phyloP scores from a whole-genome alignment of 768 basidiomycete genomes.

The Leccinellum rugosiceps region DNA sequence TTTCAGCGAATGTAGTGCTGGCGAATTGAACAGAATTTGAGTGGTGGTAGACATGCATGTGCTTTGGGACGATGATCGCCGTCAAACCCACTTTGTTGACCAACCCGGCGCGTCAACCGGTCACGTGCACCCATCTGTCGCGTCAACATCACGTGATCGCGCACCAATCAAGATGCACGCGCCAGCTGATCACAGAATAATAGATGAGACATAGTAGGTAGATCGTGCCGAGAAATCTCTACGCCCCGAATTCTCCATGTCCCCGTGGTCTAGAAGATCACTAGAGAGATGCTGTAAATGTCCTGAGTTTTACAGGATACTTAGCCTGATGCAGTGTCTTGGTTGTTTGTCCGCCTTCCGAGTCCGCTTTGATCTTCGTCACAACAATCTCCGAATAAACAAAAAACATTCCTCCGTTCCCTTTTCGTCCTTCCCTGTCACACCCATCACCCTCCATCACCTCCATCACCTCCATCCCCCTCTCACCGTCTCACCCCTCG shows the following conservation, averaged over 20 bases:
- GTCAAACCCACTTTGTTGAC: conserved; percentile 17
- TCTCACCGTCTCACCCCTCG: neutral
- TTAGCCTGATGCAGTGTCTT: neutral
- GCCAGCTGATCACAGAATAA: conserved; percentile 10
- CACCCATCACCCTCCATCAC: neutral
- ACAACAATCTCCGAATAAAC: conserved; percentile 9
- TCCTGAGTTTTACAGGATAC: neutral
- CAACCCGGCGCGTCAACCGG: conserved; percentile 3
- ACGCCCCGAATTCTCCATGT: neutral
- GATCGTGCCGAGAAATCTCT: neutral
- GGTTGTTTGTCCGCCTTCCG: conserved; percentile 9
- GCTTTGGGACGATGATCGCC: neutral
- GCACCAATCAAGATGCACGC: neutral
- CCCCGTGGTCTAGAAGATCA: neutral
- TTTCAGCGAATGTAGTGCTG: conserved; percentile 78
- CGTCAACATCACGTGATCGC: conserved; percentile 14
- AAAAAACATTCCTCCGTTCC: neutral
- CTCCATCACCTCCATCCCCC: neutral
- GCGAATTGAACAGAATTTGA: conserved; percentile 80
- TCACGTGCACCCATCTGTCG: conserved; percentile 18
- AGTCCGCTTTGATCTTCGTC: conserved; percentile 12
- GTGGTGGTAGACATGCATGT: conserved; percentile 63
- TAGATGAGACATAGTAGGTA: conserved; percentile 11
- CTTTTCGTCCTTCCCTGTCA: neutral
- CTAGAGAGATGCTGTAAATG: neutral